Percentiles rank a stretch among this genome's conserved stretches.
Evolutionary conservation across 331 rosid genomes (phyloP).

Genomic region (Malus hybrid): DNA sequence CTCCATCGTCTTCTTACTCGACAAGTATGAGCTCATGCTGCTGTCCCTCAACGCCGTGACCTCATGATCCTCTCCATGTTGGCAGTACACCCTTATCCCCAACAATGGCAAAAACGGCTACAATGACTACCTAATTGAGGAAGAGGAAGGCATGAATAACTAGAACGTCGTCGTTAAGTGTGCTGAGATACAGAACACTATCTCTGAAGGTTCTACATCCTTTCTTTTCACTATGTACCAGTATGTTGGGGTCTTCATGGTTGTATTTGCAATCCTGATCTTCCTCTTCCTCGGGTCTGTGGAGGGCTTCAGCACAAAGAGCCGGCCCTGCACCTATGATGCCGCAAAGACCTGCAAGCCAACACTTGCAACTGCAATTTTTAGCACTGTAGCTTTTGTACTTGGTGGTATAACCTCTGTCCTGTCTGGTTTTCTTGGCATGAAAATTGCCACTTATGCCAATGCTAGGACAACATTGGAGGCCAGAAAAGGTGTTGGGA

Average conservation of each 20-base stretch:
- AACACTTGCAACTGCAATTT: slow-evolving; percentile 74
- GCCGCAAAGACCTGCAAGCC: slow-evolving; percentile 52
- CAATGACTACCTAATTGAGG: slow-evolving; percentile 54
- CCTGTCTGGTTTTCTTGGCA: slow-evolving; percentile 67
- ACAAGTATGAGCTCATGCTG: too few relatives aligned
- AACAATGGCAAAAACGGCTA: slow-evolving; percentile 47
- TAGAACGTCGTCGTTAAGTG: slow-evolving; percentile 58
- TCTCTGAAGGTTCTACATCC: slow-evolving; percentile 80
- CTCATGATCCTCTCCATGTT: too few relatives aligned
- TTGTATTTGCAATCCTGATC: slow-evolving; percentile 62
- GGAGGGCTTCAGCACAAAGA: slow-evolving; percentile 68
- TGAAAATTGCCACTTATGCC: slow-evolving; percentile 81
- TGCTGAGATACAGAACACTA: slow-evolving; percentile 70
- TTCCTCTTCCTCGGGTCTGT: slow-evolving; percentile 79
- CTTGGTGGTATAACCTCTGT: slow-evolving; percentile 70
- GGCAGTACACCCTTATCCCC: too few relatives aligned
- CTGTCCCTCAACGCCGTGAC: too few relatives aligned
- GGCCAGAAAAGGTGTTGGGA: slow-evolving; percentile 82
- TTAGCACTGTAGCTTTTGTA: slow-evolving; percentile 63
- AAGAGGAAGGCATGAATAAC: slow-evolving; percentile 70
- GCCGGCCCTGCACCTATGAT: slow-evolving; percentile 63
- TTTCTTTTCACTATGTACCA: slow-evolving; percentile 70
- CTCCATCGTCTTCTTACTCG: too few relatives aligned
- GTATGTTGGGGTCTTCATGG: slow-evolving; percentile 74
- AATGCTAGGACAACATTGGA: slow-evolving; percentile 88